Percentiles rank a stretch among this genome's conserved stretches.
phyloP scores from a whole-genome alignment of 1,139 yeast species.

The Zygoascus sp. region DNA sequence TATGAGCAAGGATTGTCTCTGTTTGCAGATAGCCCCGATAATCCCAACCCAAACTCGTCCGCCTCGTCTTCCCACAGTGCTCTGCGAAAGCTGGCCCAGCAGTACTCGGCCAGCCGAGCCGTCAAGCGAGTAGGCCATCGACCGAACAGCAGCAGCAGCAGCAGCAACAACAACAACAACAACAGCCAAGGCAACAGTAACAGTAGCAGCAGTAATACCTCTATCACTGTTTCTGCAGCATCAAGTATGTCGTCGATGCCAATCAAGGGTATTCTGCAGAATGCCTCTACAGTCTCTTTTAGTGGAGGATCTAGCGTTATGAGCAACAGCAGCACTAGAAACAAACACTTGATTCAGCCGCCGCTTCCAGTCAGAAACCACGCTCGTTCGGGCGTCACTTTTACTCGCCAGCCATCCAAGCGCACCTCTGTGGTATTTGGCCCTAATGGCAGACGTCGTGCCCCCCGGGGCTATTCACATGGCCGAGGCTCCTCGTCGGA shows the following conservation, averaged over 20 bases:
- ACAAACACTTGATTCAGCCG: too few relatives aligned
- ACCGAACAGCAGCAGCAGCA: background rate
- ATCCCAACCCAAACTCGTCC: too few relatives aligned
- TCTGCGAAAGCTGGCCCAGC: too few relatives aligned
- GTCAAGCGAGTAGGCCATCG: too few relatives aligned
- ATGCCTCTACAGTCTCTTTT: background rate
- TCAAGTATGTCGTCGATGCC: too few relatives aligned
- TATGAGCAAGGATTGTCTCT: constrained; percentile 4
- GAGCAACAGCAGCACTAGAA: too few relatives aligned
- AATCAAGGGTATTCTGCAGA: background rate
- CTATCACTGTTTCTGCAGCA: too few relatives aligned
- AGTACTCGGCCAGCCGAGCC: too few relatives aligned
- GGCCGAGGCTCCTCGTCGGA: constrained; percentile 1
- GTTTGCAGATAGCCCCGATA: background rate
- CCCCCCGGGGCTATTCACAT: background rate
- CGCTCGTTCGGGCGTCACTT: background rate
- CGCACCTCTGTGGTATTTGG: constrained; percentile 2
- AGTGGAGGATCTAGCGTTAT: too few relatives aligned
- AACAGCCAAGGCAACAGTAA: background rate
- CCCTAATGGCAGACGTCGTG: constrained; percentile 3
- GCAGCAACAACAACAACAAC: background rate
- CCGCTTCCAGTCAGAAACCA: constrained; percentile 4
- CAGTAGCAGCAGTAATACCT: too few relatives aligned
- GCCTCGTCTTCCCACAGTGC: too few relatives aligned
- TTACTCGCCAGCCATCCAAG: background rate